Evolutionary conservation across 1,284 basidiomycete genomes (phyloP).

Genomic region (Ustilago shanxiensis): DNA sequence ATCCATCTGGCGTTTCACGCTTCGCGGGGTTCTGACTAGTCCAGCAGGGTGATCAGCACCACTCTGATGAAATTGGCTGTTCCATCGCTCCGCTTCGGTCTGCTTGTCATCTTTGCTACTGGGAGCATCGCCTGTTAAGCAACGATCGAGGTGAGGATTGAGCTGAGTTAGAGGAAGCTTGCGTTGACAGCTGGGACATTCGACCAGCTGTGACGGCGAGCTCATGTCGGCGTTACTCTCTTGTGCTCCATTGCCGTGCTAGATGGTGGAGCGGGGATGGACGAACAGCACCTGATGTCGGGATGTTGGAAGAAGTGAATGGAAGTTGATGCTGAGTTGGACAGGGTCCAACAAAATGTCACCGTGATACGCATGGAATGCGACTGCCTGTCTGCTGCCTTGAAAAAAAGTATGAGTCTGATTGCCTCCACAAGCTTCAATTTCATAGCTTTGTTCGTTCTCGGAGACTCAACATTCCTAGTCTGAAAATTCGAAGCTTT

Average conservation of each 20-base stretch:
- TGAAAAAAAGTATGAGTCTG: too few relatives aligned
- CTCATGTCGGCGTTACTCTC: constrained; percentile 10
- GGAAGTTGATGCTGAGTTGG: not conserved
- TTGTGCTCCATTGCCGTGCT: not conserved
- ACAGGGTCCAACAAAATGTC: constrained; percentile 2
- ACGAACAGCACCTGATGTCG: too few relatives aligned
- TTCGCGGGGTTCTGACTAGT: constrained; percentile 11
- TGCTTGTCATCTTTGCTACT: constrained; percentile 2
- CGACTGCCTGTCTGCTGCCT: constrained; percentile 8
- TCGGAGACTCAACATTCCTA: not conserved
- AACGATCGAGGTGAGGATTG: constrained; percentile 64
- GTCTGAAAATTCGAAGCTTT: not conserved
- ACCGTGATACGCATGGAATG: not conserved
- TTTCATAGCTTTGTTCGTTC: too few relatives aligned
- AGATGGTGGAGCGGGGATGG: too few relatives aligned
- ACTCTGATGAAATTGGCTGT: constrained; percentile 13
- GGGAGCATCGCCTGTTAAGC: constrained; percentile 35
- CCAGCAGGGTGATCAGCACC: too few relatives aligned
- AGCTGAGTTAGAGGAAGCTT: constrained; percentile 53
- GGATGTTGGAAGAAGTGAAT: not conserved
- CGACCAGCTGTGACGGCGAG: constrained; percentile 46
- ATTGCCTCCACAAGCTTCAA: too few relatives aligned
- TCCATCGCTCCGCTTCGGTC: constrained; percentile 29
- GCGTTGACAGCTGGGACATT: constrained; percentile 57
- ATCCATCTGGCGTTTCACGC: constrained; percentile 14